A percentile compares a stretch with the other conserved stretches of the same genome.
These are phyloP conservation scores for Aspergillus latus DNA, from an alignment of 2,329 filamentous ascomycete species.

Conservation along the genomic window DNA sequence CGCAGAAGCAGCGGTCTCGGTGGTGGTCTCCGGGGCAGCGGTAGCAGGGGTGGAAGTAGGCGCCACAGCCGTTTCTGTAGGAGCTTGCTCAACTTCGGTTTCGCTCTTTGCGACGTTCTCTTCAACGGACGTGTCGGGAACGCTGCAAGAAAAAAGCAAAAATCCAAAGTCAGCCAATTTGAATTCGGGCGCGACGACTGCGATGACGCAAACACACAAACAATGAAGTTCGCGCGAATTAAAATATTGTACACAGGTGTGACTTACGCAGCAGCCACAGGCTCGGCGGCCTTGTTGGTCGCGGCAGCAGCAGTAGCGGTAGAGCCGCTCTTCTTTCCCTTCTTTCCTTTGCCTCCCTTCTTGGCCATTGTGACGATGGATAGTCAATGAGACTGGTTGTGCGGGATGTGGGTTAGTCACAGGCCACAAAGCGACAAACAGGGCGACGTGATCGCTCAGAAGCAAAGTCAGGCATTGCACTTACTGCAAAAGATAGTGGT, in stretches of 20 bases:
- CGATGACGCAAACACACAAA: slow-evolving; percentile 11
- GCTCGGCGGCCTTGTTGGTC: slow-evolving; percentile 27
- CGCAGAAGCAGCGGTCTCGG: slow-evolving; percentile 2
- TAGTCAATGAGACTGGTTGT: slow-evolving; percentile 5
- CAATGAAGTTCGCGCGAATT: not conserved
- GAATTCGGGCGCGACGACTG: not conserved
- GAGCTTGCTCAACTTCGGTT: slow-evolving; percentile 20
- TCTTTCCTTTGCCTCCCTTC: slow-evolving; percentile 36
- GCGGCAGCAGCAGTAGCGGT: slow-evolving; percentile 22
- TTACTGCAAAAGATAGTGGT: slow-evolving; percentile 13
- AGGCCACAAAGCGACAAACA: slow-evolving; percentile 16
- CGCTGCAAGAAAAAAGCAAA: not conserved
- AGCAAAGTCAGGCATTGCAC: slow-evolving; percentile 9
- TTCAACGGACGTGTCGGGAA: slow-evolving; percentile 11
- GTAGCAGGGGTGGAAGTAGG: slow-evolving; percentile 19
- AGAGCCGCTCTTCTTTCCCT: slow-evolving; percentile 29
- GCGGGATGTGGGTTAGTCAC: slow-evolving; percentile 11
- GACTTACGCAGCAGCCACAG: slow-evolving; percentile 37
- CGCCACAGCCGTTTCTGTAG: slow-evolving; percentile 16
- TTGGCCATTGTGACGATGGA: slow-evolving; percentile 31
- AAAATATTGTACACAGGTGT: not conserved
- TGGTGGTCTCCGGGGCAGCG: slow-evolving; percentile 22
- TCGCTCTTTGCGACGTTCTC: slow-evolving; percentile 20
- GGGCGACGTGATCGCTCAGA: slow-evolving; percentile 4
- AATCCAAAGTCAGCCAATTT: not conserved